These are phyloP conservation scores for Ceratocystis papillata DNA, from an alignment of 2,329 filamentous ascomycete genomes.

Conservation along the genomic window DNA sequence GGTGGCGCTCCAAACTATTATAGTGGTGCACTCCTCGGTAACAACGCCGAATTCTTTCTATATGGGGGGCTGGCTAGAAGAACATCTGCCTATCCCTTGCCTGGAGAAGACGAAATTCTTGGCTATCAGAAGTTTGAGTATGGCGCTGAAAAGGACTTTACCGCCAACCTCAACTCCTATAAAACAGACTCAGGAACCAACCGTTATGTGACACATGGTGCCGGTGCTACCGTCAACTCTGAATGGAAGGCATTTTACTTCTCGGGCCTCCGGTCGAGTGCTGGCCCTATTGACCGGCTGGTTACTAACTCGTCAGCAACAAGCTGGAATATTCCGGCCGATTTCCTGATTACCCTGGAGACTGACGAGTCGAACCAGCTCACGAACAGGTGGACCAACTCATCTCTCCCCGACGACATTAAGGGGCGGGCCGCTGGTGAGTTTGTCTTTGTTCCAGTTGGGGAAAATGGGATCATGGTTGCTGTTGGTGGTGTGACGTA, in stretches of 20 bases:
- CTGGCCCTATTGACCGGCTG: conserved; percentile 39
- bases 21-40: conserved; percentile 55
- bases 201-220: conserved; percentile 54
- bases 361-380: conserved; percentile 47
- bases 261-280: conserved; percentile 47
- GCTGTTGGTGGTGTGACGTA: conserved; percentile 63
- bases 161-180: conserved; percentile 28
- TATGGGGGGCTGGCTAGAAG: conserved; percentile 47
- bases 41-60: conserved; percentile 51
- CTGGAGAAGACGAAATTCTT: conserved; percentile 37
- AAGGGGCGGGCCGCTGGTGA: conserved; percentile 51
- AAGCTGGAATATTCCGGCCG: conserved; percentile 34
- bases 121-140: conserved; percentile 46
- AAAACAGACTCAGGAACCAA: conserved; percentile 41
- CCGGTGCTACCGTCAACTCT: conserved; percentile 52
- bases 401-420: conserved; percentile 40
- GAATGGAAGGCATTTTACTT: conserved; percentile 65
- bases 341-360: conserved; percentile 43
- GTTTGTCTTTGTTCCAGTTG: conserved; percentile 67
- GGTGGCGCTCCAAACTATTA: conserved; percentile 46
- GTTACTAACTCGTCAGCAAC: not conserved
- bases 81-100: conserved; percentile 33
- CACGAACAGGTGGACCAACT: conserved; percentile 46
- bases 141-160: conserved; percentile 29
- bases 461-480: conserved; percentile 62